Percentiles rank a stretch among this genome's conserved stretches.
Conservation (phyloP, 768 basidiomycete genomes). For the Myochromella boudieri region DNA sequence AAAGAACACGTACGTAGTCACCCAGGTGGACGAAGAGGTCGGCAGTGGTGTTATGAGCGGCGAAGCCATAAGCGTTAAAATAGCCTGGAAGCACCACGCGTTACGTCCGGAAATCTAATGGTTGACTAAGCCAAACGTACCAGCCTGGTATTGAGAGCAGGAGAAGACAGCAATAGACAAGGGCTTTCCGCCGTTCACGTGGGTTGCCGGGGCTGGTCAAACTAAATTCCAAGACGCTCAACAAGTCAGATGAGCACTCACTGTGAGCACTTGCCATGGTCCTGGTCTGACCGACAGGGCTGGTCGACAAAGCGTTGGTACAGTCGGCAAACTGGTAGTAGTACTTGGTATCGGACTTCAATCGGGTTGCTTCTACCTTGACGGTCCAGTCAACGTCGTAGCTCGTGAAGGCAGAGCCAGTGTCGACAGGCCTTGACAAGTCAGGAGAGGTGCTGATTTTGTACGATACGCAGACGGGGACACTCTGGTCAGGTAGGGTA, state of each 20-base stretch:
- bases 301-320: conserved; percentile 39
- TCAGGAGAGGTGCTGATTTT: conserved; percentile 37
- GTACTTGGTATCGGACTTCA: conserved; percentile 53
- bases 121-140: conserved; percentile 20
- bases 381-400: conserved; percentile 62
- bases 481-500: conserved; percentile 42
- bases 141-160: conserved; percentile 54
- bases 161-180: conserved; percentile 57
- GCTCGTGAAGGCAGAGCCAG: conserved; percentile 52
- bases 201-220: conserved; percentile 40
- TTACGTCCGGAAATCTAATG: too few species aligned
- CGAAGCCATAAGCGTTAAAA: conserved; percentile 63
- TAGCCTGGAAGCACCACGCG: too few species aligned
- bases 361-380: conserved; percentile 54
- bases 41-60: conserved; percentile 49
- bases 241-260: conserved; percentile 23
- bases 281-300: conserved; percentile 50
- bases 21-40: conserved; percentile 60
- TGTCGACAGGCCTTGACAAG: conserved; percentile 34
- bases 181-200: conserved; percentile 51
- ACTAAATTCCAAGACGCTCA: neutral
- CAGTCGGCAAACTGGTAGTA: conserved; percentile 59
- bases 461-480: conserved; percentile 53
- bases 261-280: conserved; percentile 48
- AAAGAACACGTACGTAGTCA: conserved; percentile 46